Conservation (phyloP, 768 basidiomycete genomes). For the Pleurotus sapidus region DNA sequence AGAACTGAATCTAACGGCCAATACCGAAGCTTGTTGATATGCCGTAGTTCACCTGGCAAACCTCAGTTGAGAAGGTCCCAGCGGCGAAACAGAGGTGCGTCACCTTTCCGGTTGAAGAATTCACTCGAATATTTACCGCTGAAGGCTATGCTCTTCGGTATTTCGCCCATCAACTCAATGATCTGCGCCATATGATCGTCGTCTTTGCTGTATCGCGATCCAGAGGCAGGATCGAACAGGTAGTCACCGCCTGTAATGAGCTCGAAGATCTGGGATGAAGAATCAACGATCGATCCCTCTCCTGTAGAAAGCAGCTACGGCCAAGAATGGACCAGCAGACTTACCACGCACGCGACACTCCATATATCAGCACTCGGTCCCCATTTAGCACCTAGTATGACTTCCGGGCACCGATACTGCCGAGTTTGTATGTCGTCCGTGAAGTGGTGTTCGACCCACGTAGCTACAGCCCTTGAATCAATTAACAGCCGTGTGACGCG, state of each 20-base stretch:
- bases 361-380: slow-evolving; percentile 94
- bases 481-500: slow-evolving; percentile 4
- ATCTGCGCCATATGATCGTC: slow-evolving; percentile 98
- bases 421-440: slow-evolving; percentile 98
- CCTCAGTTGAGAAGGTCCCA: not conserved
- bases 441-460: slow-evolving; percentile 93
- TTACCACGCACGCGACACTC: slow-evolving; percentile 92
- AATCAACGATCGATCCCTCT: not conserved
- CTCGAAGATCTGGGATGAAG: slow-evolving; percentile 73
- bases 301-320: not conserved
- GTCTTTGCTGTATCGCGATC: slow-evolving; percentile 93
- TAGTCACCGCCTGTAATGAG: slow-evolving; percentile 96
- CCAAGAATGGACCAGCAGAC: slow-evolving; percentile 23
- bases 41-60: slow-evolving; percentile 70
- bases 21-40: slow-evolving; percentile 91
- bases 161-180: slow-evolving; percentile 91
- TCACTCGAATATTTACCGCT: slow-evolving; percentile 91
- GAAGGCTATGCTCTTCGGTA: slow-evolving; percentile 80
- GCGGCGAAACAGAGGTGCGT: slow-evolving; percentile 10
- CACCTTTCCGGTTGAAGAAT: slow-evolving; percentile 96
- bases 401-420: slow-evolving; percentile 97
- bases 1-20: slow-evolving; percentile 84
- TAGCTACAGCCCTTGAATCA: slow-evolving; percentile 41
- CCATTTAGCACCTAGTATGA: slow-evolving; percentile 96
- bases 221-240: slow-evolving; percentile 95